phyloP scores from a whole-genome alignment of 352 stramenopile species.

The Peronospora farinosa region DNA sequence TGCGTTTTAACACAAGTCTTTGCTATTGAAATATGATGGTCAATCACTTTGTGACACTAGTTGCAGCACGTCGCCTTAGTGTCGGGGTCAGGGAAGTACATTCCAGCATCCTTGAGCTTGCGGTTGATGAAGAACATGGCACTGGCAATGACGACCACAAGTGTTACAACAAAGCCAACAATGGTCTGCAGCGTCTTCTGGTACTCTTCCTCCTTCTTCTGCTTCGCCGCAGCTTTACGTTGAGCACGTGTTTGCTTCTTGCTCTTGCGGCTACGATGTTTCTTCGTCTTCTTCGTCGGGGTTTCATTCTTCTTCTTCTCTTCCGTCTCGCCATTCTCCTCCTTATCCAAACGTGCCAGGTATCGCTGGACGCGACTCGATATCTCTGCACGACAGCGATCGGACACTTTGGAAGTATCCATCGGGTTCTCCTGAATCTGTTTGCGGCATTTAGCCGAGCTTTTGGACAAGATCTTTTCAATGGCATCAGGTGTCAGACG shows the following conservation, averaged over 20 bases:
- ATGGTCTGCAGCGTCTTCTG: conserved; percentile 64
- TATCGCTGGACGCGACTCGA: conserved; percentile 57
- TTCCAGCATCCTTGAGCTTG: conserved; percentile 75
- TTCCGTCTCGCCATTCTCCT: conserved; percentile 30
- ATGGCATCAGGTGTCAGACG: conserved; percentile 54
- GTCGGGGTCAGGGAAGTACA: conserved; percentile 67
- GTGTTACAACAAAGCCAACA: conserved; percentile 56
- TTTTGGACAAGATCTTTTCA: conserved; percentile 62
- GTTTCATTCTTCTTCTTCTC: conserved; percentile 28
- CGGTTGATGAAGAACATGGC: conserved; percentile 72
- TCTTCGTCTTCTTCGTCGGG: conserved; percentile 37
- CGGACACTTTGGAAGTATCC: conserved; percentile 55
- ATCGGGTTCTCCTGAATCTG: conserved; percentile 65
- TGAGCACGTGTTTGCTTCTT: conserved; percentile 57
- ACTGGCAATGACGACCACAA: conserved; percentile 49
- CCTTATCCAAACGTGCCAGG: conserved; percentile 41
- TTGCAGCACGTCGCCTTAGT: conserved; percentile 55
- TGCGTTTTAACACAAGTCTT: conserved; percentile 16
- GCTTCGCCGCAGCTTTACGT: conserved; percentile 41
- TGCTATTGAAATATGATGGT: conserved; percentile 10
- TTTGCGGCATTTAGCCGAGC: conserved; percentile 65
- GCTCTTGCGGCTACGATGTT: conserved; percentile 59
- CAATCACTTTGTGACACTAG: conserved; percentile 11
- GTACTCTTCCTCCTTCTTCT: conserved; percentile 66
- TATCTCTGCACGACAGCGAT: conserved; percentile 56